These are phyloP conservation scores for Funneliformis caledonium DNA, from an alignment of 371 early-diverging fungal species.

Conservation along the genomic window DNA sequence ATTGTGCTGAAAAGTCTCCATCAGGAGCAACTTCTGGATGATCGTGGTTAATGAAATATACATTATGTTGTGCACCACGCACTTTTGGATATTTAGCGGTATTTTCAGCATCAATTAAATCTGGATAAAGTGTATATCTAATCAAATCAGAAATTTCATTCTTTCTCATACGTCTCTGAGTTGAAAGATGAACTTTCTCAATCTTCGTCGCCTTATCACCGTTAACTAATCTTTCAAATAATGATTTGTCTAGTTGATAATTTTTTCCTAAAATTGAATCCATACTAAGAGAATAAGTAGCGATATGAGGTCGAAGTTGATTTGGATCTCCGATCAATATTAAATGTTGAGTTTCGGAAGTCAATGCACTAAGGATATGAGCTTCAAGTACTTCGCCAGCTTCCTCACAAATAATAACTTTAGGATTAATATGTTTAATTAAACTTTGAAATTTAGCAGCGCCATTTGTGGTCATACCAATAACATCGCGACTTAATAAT, in stretches of 20 bases:
- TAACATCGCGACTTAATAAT: slow-evolving; percentile 39
- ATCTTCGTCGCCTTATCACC: slow-evolving; percentile 45
- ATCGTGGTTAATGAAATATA: slow-evolving; percentile 53
- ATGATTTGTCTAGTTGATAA: slow-evolving; percentile 62
- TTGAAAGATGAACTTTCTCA: slow-evolving; percentile 56
- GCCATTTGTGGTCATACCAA: slow-evolving; percentile 56
- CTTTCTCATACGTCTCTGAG: slow-evolving; percentile 78
- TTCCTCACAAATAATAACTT: slow-evolving; percentile 73
- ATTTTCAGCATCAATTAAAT: slow-evolving; percentile 46
- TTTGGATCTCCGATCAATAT: slow-evolving; percentile 56
- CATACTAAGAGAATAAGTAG: slow-evolving; percentile 45
- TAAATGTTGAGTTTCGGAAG: neutral
- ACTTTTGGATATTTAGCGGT: slow-evolving; percentile 48
- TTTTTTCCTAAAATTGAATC: slow-evolving; percentile 45
- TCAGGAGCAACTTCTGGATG: slow-evolving; percentile 48
- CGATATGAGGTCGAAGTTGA: slow-evolving; percentile 63
- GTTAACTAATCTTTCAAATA: slow-evolving; percentile 73
- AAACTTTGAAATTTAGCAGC: slow-evolving; percentile 56
- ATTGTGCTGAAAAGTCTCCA: slow-evolving; percentile 45
- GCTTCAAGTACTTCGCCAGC: slow-evolving; percentile 77
- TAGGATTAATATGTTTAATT: slow-evolving; percentile 52
- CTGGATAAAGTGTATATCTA: slow-evolving; percentile 46
- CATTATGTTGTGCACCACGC: slow-evolving; percentile 50
- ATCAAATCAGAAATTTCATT: slow-evolving; percentile 64
- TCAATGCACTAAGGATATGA: slow-evolving; percentile 35